phyloP scores from a whole-genome alignment of 192 early-diverging fungal genomes.

The Obelidium mucronatum region DNA sequence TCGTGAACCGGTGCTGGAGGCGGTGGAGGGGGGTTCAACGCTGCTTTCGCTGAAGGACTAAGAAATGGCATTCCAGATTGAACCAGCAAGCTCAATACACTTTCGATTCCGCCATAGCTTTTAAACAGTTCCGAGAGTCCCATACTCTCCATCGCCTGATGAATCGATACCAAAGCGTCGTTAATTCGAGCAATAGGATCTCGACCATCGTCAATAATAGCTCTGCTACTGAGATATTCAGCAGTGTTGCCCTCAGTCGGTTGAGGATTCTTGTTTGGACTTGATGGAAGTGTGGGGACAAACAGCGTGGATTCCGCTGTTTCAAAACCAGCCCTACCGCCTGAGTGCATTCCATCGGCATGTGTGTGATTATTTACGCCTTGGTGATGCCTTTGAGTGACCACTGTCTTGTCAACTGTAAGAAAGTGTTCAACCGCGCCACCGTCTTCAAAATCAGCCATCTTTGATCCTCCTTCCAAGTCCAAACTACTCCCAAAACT shows the following conservation, averaged over 20 bases:
- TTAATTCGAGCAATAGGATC: conserved; percentile 6
- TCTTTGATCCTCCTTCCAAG: background rate
- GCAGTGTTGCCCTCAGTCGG: no score
- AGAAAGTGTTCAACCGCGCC: background rate
- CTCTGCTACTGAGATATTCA: background rate
- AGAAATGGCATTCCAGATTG: conserved; percentile 6
- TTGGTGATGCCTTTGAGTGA: background rate
- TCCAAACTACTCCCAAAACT: background rate
- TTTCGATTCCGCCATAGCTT: background rate
- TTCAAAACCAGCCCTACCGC: no score
- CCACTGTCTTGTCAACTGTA: background rate
- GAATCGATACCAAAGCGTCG: background rate
- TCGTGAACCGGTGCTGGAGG: background rate
- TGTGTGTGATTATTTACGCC: background rate
- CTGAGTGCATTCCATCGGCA: background rate
- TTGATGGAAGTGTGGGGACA: no score
- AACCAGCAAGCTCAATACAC: background rate
- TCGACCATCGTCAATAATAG: background rate
- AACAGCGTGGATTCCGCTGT: background rate
- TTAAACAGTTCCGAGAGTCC: background rate
- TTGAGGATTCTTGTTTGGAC: no score
- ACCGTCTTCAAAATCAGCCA: background rate
- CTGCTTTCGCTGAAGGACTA: background rate
- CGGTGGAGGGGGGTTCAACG: background rate
- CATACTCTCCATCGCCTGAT: background rate